Conservation (phyloP, 2,329 filamentous ascomycete species). For the Penicillium sp. region DNA sequence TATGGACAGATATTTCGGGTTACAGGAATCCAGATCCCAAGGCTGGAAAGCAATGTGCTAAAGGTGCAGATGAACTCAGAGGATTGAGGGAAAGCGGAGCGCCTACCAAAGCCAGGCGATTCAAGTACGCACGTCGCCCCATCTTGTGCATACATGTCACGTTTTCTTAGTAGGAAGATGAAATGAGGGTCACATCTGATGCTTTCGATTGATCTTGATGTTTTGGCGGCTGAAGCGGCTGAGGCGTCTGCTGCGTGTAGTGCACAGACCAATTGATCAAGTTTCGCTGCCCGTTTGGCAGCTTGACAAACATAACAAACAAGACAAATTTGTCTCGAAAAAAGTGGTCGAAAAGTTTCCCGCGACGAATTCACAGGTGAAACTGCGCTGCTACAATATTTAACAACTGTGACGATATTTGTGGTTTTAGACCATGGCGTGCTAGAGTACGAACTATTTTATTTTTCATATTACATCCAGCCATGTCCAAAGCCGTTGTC, state of each 20-base stretch:
- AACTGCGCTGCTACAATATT: constrained; percentile 21
- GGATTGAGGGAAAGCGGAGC: constrained; percentile 12
- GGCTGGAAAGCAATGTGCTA: not conserved
- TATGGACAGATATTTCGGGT: not conserved
- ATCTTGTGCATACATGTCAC: constrained; percentile 29
- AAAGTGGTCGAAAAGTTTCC: constrained; percentile 41
- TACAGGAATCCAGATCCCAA: not conserved
- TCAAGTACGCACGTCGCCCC: constrained; percentile 53
- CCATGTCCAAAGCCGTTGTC: constrained; percentile 58
- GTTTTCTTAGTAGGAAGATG: not conserved
- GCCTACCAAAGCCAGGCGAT: constrained; percentile 52
- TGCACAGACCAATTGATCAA: constrained; percentile 38
- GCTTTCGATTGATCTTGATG: constrained; percentile 16
- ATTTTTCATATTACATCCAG: constrained; percentile 12
- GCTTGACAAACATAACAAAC: constrained; percentile 40
- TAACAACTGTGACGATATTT: constrained; percentile 20
- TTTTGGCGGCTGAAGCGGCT: constrained; percentile 25
- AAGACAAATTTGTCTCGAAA: constrained; percentile 29
- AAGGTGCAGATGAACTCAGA: not conserved
- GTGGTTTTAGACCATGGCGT: constrained; percentile 26
- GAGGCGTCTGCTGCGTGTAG: constrained; percentile 26
- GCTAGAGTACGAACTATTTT: constrained; percentile 16
- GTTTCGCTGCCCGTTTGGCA: not conserved
- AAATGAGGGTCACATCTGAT: not conserved
- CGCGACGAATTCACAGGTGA: constrained; percentile 20